A percentile compares a stretch with the other conserved stretches of the same genome.
phyloP scores from a whole-genome alignment of 2,329 filamentous ascomycete genomes.

The Colletotrichum noveboracense region DNA sequence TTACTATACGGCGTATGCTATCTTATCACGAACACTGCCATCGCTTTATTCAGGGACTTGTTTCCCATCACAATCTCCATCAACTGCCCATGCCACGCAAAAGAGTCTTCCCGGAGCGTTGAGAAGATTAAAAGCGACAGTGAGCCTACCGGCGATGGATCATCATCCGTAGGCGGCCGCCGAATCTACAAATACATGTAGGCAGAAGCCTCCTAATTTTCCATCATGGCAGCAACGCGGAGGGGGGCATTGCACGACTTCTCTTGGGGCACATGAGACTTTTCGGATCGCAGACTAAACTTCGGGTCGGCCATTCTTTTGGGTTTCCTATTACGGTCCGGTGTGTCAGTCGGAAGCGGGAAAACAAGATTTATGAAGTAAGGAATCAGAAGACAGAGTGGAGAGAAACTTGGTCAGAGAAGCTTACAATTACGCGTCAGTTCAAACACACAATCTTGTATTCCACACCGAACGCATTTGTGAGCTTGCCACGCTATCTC shows the following conservation, averaged over 20 bases:
- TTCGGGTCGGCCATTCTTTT: background rate
- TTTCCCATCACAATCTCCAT: background rate
- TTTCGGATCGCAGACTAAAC: background rate
- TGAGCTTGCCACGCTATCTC: accelerated
- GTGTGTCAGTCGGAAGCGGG: background rate
- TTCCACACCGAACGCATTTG: background rate
- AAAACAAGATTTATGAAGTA: background rate
- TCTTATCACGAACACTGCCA: too few relatives aligned
- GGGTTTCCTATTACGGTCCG: background rate
- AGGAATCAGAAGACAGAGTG: background rate
- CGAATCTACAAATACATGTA: too few relatives aligned
- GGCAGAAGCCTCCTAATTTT: too few relatives aligned
- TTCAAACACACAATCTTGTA: background rate
- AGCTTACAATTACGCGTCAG: accelerated
- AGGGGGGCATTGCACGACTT: background rate
- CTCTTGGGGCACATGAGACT: background rate
- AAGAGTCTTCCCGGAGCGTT: background rate
- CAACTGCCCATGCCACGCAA: background rate
- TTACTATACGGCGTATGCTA: too few relatives aligned
- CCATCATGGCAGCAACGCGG: accelerated
- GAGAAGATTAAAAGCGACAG: background rate
- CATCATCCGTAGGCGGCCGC: background rate
- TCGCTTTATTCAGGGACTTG: background rate
- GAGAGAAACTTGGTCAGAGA: accelerated
- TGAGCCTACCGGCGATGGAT: accelerated